Evolutionary conservation across 768 basidiomycete species (phyloP).

Genomic region (Calocera viscosa): DNA sequence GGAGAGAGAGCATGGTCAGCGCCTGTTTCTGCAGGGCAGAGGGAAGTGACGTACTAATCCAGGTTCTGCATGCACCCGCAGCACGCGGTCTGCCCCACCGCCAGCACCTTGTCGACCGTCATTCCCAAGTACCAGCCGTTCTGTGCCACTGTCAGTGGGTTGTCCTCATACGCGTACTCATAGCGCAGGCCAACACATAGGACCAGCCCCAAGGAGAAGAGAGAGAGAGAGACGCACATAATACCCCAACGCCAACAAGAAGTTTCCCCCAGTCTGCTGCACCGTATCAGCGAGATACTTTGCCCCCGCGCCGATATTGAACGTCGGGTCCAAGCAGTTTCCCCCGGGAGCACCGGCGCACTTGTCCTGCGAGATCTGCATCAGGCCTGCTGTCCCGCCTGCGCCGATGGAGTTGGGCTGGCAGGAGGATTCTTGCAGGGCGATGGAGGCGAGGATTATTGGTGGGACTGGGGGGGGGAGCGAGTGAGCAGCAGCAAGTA

Average conservation of each 20-base stretch:
- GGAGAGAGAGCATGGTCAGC: too few species aligned
- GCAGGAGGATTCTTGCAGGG: conserved; percentile 6
- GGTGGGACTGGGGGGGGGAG: not conserved
- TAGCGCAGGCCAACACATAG: too few species aligned
- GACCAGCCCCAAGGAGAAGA: too few species aligned
- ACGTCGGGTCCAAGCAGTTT: not conserved
- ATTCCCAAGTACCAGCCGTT: not conserved
- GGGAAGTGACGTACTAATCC: not conserved
- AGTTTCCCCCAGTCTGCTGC: not conserved
- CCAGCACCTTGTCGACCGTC: not conserved
- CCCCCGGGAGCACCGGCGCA: not conserved
- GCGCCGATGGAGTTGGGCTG: not conserved
- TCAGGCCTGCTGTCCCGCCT: not conserved
- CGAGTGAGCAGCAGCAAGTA: not conserved
- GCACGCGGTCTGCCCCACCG: not conserved
- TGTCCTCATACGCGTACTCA: too few species aligned
- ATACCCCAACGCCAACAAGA: conserved; percentile 3
- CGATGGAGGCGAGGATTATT: conserved; percentile 6
- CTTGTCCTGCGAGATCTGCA: conserved; percentile 8
- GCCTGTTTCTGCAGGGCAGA: not conserved
- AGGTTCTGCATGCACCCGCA: conserved; percentile 8
- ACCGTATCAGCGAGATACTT: not conserved
- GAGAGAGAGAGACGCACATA: not conserved
- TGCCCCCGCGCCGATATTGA: not conserved
- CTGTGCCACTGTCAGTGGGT: not conserved